Percentiles rank a stretch among this genome's conserved stretches.
Evolutionary conservation across 352 stramenopile genomes (phyloP).

Genomic region (Phytophthora fragariae): DNA sequence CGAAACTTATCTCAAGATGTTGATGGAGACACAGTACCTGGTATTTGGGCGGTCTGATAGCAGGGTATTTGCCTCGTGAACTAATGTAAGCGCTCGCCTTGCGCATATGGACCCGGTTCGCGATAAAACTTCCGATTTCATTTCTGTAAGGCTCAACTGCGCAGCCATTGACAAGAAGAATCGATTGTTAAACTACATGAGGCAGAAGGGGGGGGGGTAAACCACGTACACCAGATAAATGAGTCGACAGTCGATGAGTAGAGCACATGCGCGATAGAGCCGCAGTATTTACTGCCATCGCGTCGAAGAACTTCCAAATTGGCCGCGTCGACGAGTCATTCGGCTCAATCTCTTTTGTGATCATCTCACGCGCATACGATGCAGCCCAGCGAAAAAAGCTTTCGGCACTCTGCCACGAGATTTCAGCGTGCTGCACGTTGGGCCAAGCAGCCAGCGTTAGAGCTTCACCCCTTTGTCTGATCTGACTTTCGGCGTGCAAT

Average conservation of each 20-base stretch:
- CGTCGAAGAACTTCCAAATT: slow-evolving; percentile 35
- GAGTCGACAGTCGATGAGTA: slow-evolving; percentile 40
- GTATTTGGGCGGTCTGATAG: slow-evolving; percentile 23
- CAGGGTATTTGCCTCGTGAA: slow-evolving; percentile 9
- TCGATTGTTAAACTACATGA: background rate
- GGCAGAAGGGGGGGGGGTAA: background rate
- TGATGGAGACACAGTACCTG: slow-evolving; percentile 19
- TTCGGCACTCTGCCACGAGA: slow-evolving; percentile 39
- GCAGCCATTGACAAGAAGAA: slow-evolving; percentile 1
- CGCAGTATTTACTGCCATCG: background rate
- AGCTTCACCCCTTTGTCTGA: slow-evolving; percentile 15
- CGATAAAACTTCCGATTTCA: slow-evolving; percentile 45
- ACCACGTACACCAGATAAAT: slow-evolving; percentile 37
- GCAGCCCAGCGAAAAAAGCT: slow-evolving; percentile 34
- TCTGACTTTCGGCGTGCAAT: slow-evolving; percentile 44
- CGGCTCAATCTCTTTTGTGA: background rate
- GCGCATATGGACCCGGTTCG: slow-evolving; percentile 48
- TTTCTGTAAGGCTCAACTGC: slow-evolving; percentile 53
- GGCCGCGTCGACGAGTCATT: slow-evolving; percentile 8
- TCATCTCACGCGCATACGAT: slow-evolving; percentile 7
- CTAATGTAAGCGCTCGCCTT: slow-evolving; percentile 43
- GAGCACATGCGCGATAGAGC: slow-evolving; percentile 36
- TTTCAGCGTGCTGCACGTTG: slow-evolving; percentile 40
- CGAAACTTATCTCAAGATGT: background rate
- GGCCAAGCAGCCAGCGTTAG: slow-evolving; percentile 18